Evolutionary conservation across 169 alveolate species (phyloP).

Genomic region (Eimeria nieschulzi): DNA sequence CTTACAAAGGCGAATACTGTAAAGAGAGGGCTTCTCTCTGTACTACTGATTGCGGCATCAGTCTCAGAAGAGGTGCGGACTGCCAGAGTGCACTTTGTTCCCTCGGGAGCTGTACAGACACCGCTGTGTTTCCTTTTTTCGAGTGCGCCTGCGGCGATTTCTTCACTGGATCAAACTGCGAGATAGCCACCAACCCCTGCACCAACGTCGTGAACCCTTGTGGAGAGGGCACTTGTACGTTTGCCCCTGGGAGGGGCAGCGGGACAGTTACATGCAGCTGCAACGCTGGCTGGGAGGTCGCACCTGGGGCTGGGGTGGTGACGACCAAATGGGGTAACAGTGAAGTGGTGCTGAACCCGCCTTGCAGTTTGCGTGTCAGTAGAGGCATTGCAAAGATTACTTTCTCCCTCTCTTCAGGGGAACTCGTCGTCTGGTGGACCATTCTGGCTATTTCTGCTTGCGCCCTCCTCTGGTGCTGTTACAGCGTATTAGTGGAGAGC

Average conservation of each 20-base stretch:
- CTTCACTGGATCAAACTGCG: slow-evolving; percentile 67
- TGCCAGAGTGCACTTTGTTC: slow-evolving; percentile 70
- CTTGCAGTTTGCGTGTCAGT: slow-evolving; percentile 59
- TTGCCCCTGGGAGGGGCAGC: slow-evolving; percentile 71
- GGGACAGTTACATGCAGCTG: slow-evolving; percentile 74
- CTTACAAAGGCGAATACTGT: slow-evolving; percentile 58
- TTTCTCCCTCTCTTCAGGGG: slow-evolving; percentile 50
- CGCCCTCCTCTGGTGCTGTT: slow-evolving; percentile 73
- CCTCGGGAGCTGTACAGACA: slow-evolving; percentile 58
- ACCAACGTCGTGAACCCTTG: slow-evolving; percentile 69
- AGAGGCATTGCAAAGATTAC: slow-evolving; percentile 68
- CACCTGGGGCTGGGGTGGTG: slow-evolving; percentile 62
- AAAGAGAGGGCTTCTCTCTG: slow-evolving; percentile 56
- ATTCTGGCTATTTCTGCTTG: slow-evolving; percentile 32
- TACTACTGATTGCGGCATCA: slow-evolving; percentile 68
- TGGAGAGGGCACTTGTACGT: slow-evolving; percentile 70
- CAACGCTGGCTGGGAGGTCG: slow-evolving; percentile 61
- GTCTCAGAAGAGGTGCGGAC: slow-evolving; percentile 24
- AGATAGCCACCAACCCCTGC: slow-evolving; percentile 70
- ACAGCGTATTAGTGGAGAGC: slow-evolving; percentile 61
- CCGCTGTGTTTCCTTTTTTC: slow-evolving; percentile 59
- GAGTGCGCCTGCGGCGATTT: slow-evolving; percentile 73
- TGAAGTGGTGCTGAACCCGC: slow-evolving; percentile 68
- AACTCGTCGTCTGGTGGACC: slow-evolving; percentile 70
- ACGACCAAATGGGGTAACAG: slow-evolving; percentile 68